These are phyloP conservation scores for Kappamyces sp. DNA, from an alignment of 192 early-diverging fungal genomes.

Conservation along the genomic window DNA sequence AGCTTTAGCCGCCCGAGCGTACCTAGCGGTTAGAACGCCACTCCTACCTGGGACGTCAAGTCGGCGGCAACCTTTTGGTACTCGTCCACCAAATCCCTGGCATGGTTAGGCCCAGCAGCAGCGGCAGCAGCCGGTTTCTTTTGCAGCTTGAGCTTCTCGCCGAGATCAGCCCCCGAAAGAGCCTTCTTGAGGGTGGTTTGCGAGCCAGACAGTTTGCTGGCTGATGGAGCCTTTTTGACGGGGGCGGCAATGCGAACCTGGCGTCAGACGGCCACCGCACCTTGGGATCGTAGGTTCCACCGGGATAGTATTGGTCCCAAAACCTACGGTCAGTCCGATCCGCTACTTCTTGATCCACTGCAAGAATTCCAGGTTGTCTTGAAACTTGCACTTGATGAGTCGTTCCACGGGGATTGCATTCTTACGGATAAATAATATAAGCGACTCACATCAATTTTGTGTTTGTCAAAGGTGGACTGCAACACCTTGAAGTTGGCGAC, in stretches of 20 bases:
- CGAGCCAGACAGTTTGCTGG: not conserved
- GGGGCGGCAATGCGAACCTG: constrained; percentile 19
- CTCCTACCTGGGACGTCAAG: constrained; percentile 36
- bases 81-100: constrained; percentile 11
- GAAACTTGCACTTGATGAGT: constrained; percentile 92
- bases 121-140: constrained; percentile 1
- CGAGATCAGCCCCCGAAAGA: constrained; percentile 13
- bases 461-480: constrained; percentile 77
- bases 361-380: constrained; percentile 97
- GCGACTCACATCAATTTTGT: constrained; percentile 63
- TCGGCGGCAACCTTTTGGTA: constrained; percentile 66
- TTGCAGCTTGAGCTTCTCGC: not conserved
- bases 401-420: constrained; percentile 88
- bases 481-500: constrained; percentile 93
- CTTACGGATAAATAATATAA: not conserved
- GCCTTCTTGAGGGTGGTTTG: constrained; percentile 11
- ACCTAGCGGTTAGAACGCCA: not conserved
- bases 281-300: constrained; percentile 77
- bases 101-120: constrained; percentile 16
- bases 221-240: constrained; percentile 33
- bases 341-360: constrained; percentile 82
- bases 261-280: constrained; percentile 15
- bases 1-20: not conserved
- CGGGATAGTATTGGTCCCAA: constrained; percentile 85
- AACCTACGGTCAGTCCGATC: constrained; percentile 34